Percentiles rank a stretch among this genome's conserved stretches.
phyloP scores from a whole-genome alignment of 2,329 filamentous ascomycete species.

The Exophiala sideris region DNA sequence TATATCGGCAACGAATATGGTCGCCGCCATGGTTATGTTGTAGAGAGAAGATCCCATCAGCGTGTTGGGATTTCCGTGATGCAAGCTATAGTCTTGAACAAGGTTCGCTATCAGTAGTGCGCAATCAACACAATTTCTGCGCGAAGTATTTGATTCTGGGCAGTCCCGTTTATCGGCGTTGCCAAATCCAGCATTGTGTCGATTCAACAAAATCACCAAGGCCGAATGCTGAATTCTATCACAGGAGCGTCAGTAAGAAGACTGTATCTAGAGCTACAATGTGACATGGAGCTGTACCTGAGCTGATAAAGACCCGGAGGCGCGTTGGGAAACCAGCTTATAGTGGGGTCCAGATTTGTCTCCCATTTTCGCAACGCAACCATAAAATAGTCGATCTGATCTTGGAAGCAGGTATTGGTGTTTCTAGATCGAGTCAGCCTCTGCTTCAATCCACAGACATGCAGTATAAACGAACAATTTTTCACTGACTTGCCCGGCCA shows the following conservation, averaged over 20 bases:
- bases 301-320: slow-evolving; percentile 5
- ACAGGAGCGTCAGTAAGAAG: not conserved
- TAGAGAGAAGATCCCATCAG: slow-evolving; percentile 10
- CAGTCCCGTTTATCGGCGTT: not conserved
- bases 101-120: slow-evolving; percentile 3
- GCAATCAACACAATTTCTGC: slow-evolving; percentile 1
- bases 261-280: not conserved
- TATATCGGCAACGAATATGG: slow-evolving; percentile 11
- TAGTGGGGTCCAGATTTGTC: not conserved
- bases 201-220: slow-evolving; percentile 1
- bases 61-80: slow-evolving; percentile 5
- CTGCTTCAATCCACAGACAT: too few species aligned
- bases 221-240: slow-evolving; percentile 7
- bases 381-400: slow-evolving; percentile 7
- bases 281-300: not conserved
- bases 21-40: slow-evolving; percentile 14
- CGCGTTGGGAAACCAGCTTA: slow-evolving; percentile 1
- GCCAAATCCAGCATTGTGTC: slow-evolving; percentile 7
- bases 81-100: not conserved
- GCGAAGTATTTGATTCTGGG: not conserved
- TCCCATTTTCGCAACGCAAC: slow-evolving; percentile 5
- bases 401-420: slow-evolving; percentile 7
- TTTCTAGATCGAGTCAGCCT: not conserved
- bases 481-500: slow-evolving; percentile 8
- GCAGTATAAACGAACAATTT: not conserved